Evolutionary conservation across 78 protist genomes (phyloP).

Genomic region (Reticulomyxa filosa): DNA sequence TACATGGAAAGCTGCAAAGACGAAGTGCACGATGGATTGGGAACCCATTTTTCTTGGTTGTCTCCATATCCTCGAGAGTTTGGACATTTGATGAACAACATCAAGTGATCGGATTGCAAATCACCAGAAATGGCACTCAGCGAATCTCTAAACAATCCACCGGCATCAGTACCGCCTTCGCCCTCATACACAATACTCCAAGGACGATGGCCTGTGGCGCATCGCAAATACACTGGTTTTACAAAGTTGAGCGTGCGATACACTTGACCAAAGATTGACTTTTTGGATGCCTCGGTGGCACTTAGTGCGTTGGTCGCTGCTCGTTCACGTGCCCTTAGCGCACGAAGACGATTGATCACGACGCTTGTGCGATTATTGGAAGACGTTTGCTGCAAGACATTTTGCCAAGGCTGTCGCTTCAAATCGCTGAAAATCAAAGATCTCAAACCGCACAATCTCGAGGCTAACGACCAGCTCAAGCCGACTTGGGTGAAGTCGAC

Average conservation of each 20-base stretch:
- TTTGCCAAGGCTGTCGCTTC: too few relatives aligned
- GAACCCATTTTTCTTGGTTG: conserved; percentile 12
- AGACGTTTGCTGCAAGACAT: too few relatives aligned
- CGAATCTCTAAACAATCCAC: conserved; percentile 28
- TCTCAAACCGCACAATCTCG: too few relatives aligned
- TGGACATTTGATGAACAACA: conserved; percentile 6
- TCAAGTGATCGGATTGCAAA: conserved; percentile 8
- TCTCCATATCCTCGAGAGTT: background rate
- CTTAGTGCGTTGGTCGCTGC: too few relatives aligned
- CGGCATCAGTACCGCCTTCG: conserved; percentile 10
- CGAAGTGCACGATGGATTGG: conserved; percentile 10
- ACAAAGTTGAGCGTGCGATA: background rate
- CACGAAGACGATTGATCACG: too few relatives aligned
- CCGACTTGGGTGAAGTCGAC: too few relatives aligned
- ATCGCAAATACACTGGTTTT: background rate
- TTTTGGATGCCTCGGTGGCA: too few relatives aligned
- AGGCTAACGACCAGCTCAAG: too few relatives aligned
- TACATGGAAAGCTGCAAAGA: conserved; percentile 7
- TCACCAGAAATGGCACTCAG: conserved; percentile 8
- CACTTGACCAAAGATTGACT: background rate
- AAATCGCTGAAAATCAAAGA: too few relatives aligned
- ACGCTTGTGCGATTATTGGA: too few relatives aligned
- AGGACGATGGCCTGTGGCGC: background rate
- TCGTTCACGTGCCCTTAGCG: too few relatives aligned
- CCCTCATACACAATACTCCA: background rate